Base-by-base conservation (phyloP, 2,329 filamentous ascomycete species). In the Dactylellina haptotyla region DNA sequence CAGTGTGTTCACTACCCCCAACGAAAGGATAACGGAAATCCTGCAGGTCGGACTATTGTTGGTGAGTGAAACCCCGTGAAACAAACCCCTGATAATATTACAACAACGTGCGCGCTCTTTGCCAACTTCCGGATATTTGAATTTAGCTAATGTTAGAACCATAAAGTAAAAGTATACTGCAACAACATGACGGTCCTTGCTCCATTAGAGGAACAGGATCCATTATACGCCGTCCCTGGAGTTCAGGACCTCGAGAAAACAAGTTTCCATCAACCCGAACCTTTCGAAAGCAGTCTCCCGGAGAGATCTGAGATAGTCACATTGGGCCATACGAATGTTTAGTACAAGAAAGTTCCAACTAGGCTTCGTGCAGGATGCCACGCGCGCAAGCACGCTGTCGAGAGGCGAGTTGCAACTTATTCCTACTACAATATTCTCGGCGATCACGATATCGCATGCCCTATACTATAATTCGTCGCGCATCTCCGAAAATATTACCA, bases 41-140 rank as follows among this genome's bases (percentile, higher is more conserved):
- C 58, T 71, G 30, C 41, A 16, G 66, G 58, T 23, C 41, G 25
- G 5, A 64, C 50, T 39, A 64, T 63, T 64, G 66, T 71, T 71
- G 66, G 66, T 71, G 54, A 58, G 58, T 58, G 26, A 51, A 43
- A 25, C 18, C 43, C 57, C 18, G 4, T 62, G 58, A 71, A 71
- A 71, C 58, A 23, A 10, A 34, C 48, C 65, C 46, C 34, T 56
- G 57, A 32, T 18, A 30, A 2, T 14, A 48, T 23, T 20, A 23
- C 50, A 50, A n/a, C 20, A 37, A 46, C 23, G 37, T 4, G n/a
- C 37, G 34, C n/a, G 25, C 46, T 51, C n/a, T 41, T 12, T 12
- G n/a, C 41, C 41, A 23, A 46, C 41, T 34, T 25, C 10, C 16
- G 28, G 18, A 39, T n/a, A 18, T 18, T 28, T 16, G 14, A 30